Evolutionary conservation across 768 basidiomycete species (phyloP).

Genomic region (Hirschioporus abietinus): DNA sequence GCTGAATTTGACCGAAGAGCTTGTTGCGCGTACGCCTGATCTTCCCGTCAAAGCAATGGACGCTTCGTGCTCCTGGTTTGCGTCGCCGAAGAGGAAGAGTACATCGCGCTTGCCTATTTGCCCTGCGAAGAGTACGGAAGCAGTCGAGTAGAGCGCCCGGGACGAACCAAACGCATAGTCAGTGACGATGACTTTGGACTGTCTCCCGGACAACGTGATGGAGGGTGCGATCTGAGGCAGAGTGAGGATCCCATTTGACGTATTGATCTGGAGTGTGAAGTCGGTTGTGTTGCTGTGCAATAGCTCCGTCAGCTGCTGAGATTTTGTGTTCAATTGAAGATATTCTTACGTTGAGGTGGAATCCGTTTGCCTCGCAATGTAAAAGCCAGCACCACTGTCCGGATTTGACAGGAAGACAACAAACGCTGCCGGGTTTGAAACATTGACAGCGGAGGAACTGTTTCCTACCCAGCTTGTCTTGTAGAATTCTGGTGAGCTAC

Average conservation of each 20-base stretch:
- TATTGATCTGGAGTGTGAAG: constrained; percentile 51
- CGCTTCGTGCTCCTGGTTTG: constrained; percentile 49
- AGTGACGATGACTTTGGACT: constrained; percentile 69
- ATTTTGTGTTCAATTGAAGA: not conserved
- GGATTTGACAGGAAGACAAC: constrained; percentile 23
- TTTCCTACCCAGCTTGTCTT: constrained; percentile 21
- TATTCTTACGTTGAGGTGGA: constrained; percentile 12
- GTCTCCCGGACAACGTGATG: constrained; percentile 61
- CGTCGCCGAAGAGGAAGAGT: constrained; percentile 56
- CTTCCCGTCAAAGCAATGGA: constrained; percentile 39
- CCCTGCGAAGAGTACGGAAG: constrained; percentile 57
- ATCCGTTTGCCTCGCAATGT: constrained; percentile 24
- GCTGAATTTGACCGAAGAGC: constrained; percentile 2
- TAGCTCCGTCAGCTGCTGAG: not conserved
- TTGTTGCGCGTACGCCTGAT: not conserved
- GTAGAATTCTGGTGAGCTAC: constrained; percentile 20
- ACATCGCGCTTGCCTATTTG: constrained; percentile 53
- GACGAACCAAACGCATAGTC: constrained; percentile 67
- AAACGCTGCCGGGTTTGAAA: constrained; percentile 13
- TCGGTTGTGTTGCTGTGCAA: constrained; percentile 36
- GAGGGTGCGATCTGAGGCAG: constrained; percentile 49
- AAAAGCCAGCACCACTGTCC: constrained; percentile 20
- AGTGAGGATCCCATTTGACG: constrained; percentile 43
- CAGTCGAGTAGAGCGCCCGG: constrained; percentile 62
- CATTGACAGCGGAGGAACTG: constrained; percentile 12